Base-by-base conservation (phyloP, 495 filamentous ascomycete species). In the Aspergillus egyptiacus region DNA sequence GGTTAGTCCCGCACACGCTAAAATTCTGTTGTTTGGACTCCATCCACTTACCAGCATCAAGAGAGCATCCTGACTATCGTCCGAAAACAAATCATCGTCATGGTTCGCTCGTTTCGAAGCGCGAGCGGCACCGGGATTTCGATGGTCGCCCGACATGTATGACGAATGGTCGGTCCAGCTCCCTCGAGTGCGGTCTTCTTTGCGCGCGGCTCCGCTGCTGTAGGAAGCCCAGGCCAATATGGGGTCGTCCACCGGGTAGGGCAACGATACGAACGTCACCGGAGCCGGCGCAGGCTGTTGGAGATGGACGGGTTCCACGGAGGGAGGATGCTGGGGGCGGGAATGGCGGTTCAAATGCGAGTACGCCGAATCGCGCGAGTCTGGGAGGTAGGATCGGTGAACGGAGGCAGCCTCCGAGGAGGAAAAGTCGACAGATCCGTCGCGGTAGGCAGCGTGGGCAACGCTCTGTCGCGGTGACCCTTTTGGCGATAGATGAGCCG, bases 141-240 rank as follows among this genome's bases (percentile, higher is more conserved):
- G 60, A 36, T 66, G 61, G 37, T 65, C 66, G 40, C 57, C 62
- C 20, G 69, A 65, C 61, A 72, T 66, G 46, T 66, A 65, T 49
- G 69, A 72, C 8, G 69, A 69, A 44, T 62, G 64, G 50, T 69
- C 67, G 6, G 67, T 62, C 66, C 60, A 65, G 48, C 67, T 69
- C 15, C 63, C 57, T 15, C 59, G 63, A 22, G 53, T 36, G 22
- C 62, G 66, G 30, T 62, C 61, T 55, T 70, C 69, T 45, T 68
- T 68, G 37, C 60, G 56, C 35, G 51, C 43, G 19, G 54, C 54
- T 35, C 62, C 61, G 47, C 57, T 63, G 30, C 61, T 60, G 19
- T 60, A 58, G 22, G 63, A 61, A 15, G 57, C 47, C 17, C 53
- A 55, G 13, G 66, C 62, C 18, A 62, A 59, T 31, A 56, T 22